Percentiles rank a stretch among this genome's conserved stretches.
These are phyloP conservation scores for Cercospora beticola DNA, from an alignment of 2,329 filamentous ascomycete genomes.

Conservation along the genomic window DNA sequence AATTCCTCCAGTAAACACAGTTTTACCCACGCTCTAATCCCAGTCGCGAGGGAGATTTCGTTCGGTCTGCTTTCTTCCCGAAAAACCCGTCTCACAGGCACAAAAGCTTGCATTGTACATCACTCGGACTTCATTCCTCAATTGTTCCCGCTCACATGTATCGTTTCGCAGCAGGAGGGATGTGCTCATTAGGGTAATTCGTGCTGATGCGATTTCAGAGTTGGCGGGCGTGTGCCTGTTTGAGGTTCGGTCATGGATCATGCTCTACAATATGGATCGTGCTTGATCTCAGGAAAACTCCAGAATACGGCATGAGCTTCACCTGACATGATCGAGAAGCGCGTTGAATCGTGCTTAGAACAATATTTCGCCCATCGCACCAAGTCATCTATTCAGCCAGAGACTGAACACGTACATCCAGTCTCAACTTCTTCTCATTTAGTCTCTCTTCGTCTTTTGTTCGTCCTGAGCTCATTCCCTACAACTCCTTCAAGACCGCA, in stretches of 20 bases:
- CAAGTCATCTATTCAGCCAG: too few species aligned
- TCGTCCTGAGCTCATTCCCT: background rate
- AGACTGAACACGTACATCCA: background rate
- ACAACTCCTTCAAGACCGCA: conserved; percentile 5
- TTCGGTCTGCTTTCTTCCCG: background rate
- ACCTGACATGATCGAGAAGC: too few species aligned
- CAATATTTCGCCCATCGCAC: too few species aligned
- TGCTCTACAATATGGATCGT: too few species aligned
- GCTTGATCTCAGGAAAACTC: too few species aligned
- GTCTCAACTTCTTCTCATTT: background rate
- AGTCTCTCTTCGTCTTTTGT: background rate
- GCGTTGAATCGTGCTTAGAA: too few species aligned
- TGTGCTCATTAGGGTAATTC: background rate
- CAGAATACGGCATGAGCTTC: too few species aligned
- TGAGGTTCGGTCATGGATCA: background rate
- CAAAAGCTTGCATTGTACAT: background rate
- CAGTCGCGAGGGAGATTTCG: background rate
- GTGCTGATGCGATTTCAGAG: background rate
- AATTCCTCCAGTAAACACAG: background rate
- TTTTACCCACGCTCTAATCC: background rate
- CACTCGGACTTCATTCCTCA: background rate
- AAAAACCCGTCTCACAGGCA: background rate
- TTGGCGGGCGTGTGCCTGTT: background rate
- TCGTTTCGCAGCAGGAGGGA: background rate
- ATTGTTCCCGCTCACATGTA: background rate